Evolutionary conservation across 164 flowering plant species (phyloP), one percentile per base, ranked within the genome.

Genomic region (Stephania cephalantha): DNA sequence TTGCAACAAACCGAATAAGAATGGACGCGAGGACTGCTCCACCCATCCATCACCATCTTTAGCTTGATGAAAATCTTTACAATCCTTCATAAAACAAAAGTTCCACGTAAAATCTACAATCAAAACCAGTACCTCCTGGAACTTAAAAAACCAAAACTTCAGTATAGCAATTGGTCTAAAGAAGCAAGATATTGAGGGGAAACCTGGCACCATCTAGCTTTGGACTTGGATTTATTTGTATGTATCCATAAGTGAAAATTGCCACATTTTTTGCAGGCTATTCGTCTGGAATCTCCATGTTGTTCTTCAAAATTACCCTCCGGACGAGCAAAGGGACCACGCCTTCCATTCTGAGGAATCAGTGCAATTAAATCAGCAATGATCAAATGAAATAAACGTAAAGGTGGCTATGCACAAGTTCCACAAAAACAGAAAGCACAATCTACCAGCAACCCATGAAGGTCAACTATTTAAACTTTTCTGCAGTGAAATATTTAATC

Each of bases 1-100:
- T 77, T 92, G 97, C 79, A 95, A 71, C 73, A 94, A 75, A 55
- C 98, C 99, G 69, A 95, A 90, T 45, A 94, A 72, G 72, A 95
- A 81, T 13, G 97, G 97, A 44, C 88, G 90, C 4, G 86, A 86
- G 70, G 92, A 87, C 79, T 95, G 99, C 78, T 95, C 99, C 70
- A 95, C 91, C 99, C 99, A 95, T 75, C 99, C 99, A 86, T 95
- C 99, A 30, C 99, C 99, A 81, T 95, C 98, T 86, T 92, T 95
- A 68, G 99, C 97, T 78, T 75, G 97, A 83, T 95, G 99, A 78
- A 86, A 94, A 68, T 94, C 95, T 75, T 88, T 85, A 86, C 99
- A 95, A 72, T 95, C 99, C 99, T 95, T 80, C 80, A 84, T 81
- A 82, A 25, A 9, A 18, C 13, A 58, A 5, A 75, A 83, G 77